Base-by-base conservation (phyloP, 768 basidiomycete species). In the Gloeopeniophorella convolvens region DNA sequence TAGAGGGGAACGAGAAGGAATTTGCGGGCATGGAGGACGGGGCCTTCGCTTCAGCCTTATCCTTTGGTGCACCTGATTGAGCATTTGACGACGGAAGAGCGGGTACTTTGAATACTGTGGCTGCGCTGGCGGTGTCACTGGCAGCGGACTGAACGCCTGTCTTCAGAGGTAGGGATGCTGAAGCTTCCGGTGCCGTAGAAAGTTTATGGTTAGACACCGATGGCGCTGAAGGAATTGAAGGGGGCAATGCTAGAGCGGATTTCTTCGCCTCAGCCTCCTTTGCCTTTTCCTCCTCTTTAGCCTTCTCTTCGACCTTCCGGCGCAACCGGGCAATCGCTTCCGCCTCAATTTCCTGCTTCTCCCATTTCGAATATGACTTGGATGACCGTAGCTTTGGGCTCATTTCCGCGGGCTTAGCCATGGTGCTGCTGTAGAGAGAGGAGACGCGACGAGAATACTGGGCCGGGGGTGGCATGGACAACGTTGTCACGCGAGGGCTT, bases 311-410 rank as follows among this genome's bases (percentile, higher is more conserved):
- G 26, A 68, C 67, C 69, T 67, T 72, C 62, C 65, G 78, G 42
- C 87, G 72, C 59, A 90, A 77, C 61, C 75, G 82, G 59, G 77
- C 76, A 75, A 90, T 83, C 20, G 86, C 85, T 35, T 78, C 78
- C 3, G 88, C 88, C 59, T 91, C 88, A 26, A 87, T 65, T 58
- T 91, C 87, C 64, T 90, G 87, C 54, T 88, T 89, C 65, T 90
- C 88, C 85, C 85, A 89, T 66, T 87, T 89, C 3, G 85, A 83
- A 57, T 80, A 82, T 16, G 73, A 72, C 57, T 70, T 72, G 2
- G 69, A 66, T 36, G 63, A 57, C 23, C 66, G 63, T 13, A 71
- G 59, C 47, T 80, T 80, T 5, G 84, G 82, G 57, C 76, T 80
- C 53, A 56, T 55, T 42, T 82, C 79, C n/a, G 68, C 59, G 43